Percentiles rank a stretch among this genome's conserved stretches.
Evolutionary conservation across 805 yeast species (phyloP).

Genomic region (Hanseniaspora mollemarum): DNA sequence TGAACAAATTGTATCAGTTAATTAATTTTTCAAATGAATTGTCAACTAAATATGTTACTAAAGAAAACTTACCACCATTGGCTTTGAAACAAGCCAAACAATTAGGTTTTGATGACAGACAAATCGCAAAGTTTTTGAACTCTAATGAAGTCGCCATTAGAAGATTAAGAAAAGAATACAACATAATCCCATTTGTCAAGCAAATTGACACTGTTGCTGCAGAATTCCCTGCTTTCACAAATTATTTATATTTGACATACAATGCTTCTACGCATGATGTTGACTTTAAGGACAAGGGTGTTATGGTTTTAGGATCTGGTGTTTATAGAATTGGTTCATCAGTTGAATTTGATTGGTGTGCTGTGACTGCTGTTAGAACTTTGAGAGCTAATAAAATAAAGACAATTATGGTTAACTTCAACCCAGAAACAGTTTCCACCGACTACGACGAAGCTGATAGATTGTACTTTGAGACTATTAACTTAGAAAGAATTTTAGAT

Average conservation of each 20-base stretch:
- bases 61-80: slow-evolving; percentile 47
- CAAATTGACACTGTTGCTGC: slow-evolving; percentile 96
- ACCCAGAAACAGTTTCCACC: slow-evolving; percentile 97
- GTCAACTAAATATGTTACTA: slow-evolving; percentile 39
- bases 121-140: slow-evolving; percentile 65
- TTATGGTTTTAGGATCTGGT: slow-evolving; percentile 95
- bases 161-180: slow-evolving; percentile 63
- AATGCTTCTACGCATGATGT: slow-evolving; percentile 82
- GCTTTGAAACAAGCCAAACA: slow-evolving; percentile 75
- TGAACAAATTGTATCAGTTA: slow-evolving; percentile 69
- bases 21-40: slow-evolving; percentile 59
- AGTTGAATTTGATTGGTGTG: slow-evolving; percentile 99
- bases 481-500: slow-evolving; percentile 93
- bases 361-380: slow-evolving; percentile 91
- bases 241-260: slow-evolving; percentile 90
- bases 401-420: slow-evolving; percentile 93
- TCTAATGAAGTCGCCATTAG: slow-evolving; percentile 67
- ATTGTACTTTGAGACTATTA: slow-evolving; percentile 88
- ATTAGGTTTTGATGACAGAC: slow-evolving; percentile 90
- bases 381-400: slow-evolving; percentile 75
- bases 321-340: slow-evolving; percentile 97
- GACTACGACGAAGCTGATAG: slow-evolving; percentile 98
- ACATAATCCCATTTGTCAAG: slow-evolving; percentile 85
- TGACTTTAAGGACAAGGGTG: slow-evolving; percentile 76
- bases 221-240: slow-evolving; percentile 95